Evolutionary conservation across 192 early-diverging fungal genomes (phyloP), one percentile per base, ranked within the genome.

Genomic region (Globomyces pollinis-pini): DNA sequence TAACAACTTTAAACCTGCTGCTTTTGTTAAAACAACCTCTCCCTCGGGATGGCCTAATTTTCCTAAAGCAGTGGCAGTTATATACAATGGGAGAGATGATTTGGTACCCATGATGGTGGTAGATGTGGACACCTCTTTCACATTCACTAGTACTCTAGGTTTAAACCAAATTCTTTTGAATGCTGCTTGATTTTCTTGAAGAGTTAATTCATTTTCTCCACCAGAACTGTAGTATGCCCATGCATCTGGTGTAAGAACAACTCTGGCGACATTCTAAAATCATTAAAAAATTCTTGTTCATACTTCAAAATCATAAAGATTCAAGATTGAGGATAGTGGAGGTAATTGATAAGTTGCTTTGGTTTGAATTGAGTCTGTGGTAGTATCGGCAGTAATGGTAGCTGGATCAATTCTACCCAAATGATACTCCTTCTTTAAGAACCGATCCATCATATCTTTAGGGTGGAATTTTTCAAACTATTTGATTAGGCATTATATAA

Each of bases 151-250:
- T 18, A 83, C 72, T 20, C 73, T 66, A 1, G 80, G 80, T 24
- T 76, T 72, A 23, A 91, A 58, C 69, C 76, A 84, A 34, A 89
- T 75, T 44, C 87, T 78, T 45, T 79, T 75, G 63, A 84, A 91
- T 8, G 88, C 88, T n/a, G 65, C 71, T 36, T 84, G 85, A 64
- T 93, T 93, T 60, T 93, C 90, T 26, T 80, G 74, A 63, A 89
- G 61, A 0, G 87, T 87, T 30, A 90, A 76, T 73, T 91, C 89
- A 61, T 93, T 89, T 44, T 88, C 88, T 2, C 84, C 72, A 29
- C 84, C 90, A 29, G 84, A 86, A 32, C 84, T 87, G 57, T 89
- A 93, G 70, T 93, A 93, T 26, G 83, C 85, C 80, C 89, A 89
- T 1, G 87, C 86, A 49, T 87, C 84, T 36, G 76, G 57, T 45